Conservation (phyloP, 202 grass and related monocot genomes). For the Elaeis oleifera region DNA sequence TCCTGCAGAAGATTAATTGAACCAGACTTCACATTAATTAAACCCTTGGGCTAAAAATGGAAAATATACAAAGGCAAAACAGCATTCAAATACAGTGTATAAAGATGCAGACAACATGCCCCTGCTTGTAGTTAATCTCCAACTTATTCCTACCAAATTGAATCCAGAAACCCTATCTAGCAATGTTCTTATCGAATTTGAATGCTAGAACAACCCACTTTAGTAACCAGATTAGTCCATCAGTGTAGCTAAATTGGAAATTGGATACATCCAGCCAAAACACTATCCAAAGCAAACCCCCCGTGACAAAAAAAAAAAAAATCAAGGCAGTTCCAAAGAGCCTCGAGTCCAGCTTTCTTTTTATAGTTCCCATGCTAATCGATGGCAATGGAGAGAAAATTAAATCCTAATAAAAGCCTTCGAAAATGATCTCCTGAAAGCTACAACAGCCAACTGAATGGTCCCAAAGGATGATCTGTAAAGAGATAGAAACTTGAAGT, state of each 20-base stretch:
- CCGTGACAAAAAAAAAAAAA: no score
- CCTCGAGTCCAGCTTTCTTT: not conserved
- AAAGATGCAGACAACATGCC: not conserved
- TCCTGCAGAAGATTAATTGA: constrained; percentile 22
- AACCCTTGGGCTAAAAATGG: constrained; percentile 20
- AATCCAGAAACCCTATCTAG: constrained; percentile 24
- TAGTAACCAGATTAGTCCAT: not conserved
- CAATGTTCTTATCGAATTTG: constrained; percentile 24
- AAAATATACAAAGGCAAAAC: constrained; percentile 18
- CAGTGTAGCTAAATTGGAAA: not conserved
- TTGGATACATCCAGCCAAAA: not conserved
- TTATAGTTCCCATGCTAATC: not conserved
- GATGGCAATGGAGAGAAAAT: not conserved
- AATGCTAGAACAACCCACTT: constrained; percentile 5
- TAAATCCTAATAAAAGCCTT: not conserved
- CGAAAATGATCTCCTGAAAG: not conserved
- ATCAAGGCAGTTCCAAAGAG: no score
- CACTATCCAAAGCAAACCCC: not conserved
- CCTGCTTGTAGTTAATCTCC: constrained; percentile 29
- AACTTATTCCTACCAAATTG: constrained; percentile 54
- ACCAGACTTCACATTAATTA: constrained; percentile 19
- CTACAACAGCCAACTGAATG: not conserved
- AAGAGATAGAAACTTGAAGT: constrained; percentile 4
- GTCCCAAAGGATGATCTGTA: not conserved
- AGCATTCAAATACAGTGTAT: constrained; percentile 25